A percentile compares a stretch with the other conserved stretches of the same genome.
Conservation (phyloP, 345 rosid species). For the Eucalyptus curtisii region DNA sequence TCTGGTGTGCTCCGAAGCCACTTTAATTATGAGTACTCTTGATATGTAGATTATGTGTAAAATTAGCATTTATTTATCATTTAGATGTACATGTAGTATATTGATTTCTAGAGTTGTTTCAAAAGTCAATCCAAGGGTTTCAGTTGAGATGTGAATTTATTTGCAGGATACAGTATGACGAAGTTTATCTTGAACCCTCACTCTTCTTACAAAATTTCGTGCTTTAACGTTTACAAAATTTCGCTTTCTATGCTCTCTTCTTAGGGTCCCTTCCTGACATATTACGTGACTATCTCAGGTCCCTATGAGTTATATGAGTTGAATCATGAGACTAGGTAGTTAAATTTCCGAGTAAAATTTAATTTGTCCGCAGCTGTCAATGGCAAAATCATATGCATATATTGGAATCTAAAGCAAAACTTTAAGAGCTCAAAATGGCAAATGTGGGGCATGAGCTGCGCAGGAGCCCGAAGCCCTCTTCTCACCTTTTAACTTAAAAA, state of each 20-base stretch:
- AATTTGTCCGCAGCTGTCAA: not conserved
- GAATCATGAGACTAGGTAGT: not conserved
- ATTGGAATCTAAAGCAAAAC: not conserved
- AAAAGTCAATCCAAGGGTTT: not conserved
- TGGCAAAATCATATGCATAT: not conserved
- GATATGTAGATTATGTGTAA: not conserved
- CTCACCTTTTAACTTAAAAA: not conserved
- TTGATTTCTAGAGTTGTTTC: not conserved
- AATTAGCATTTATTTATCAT: not conserved
- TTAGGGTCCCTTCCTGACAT: not conserved
- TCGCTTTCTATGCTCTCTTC: not conserved
- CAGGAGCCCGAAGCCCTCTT: not conserved
- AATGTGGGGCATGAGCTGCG: not conserved
- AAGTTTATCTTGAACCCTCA: not conserved
- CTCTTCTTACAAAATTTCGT: not conserved
- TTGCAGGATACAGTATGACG: not conserved
- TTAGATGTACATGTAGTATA: not conserved
- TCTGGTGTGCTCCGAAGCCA: not conserved
- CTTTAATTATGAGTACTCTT: not conserved
- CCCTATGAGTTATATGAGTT: not conserved
- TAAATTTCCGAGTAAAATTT: not conserved
- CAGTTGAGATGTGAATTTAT: not conserved
- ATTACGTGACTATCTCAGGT: not conserved
- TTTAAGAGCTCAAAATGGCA: not conserved
- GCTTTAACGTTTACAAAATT: not conserved